Evolutionary conservation across 179 eudicot species (phyloP).

Genomic region (Beta macrorhiza): DNA sequence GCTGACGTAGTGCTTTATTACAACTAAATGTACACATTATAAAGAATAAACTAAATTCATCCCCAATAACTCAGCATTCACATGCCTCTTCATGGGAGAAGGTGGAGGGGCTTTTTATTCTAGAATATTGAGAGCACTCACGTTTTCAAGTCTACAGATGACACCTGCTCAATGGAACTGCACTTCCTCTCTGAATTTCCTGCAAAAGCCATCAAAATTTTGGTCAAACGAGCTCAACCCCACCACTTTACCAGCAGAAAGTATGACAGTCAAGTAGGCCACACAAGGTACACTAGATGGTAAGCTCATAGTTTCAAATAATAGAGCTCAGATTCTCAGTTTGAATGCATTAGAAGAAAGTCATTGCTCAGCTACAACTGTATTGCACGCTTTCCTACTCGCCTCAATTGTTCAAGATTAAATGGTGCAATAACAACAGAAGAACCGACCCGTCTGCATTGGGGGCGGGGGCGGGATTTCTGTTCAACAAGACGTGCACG

Average conservation of each 20-base stretch:
- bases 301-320: background rate
- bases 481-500: too few species aligned
- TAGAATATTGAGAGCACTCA: constrained; percentile 20
- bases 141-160: constrained; percentile 44
- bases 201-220: constrained; percentile 21
- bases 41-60: background rate
- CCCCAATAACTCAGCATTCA: background rate
- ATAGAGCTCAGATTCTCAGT: background rate
- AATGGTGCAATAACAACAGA: too few species aligned
- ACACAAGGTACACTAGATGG: background rate
- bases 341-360: background rate
- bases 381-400: background rate
- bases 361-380: background rate
- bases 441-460: too few species aligned
- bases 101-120: background rate
- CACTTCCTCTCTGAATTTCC: constrained; percentile 38
- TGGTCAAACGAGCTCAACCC: constrained; percentile 1
- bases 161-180: constrained; percentile 32
- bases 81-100: background rate
- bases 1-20: background rate
- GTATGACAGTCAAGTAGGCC: background rate
- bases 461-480: too few species aligned
- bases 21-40: background rate
- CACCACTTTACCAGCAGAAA: background rate
- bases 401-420: background rate